phyloP scores from a whole-genome alignment of 768 basidiomycete genomes.

The Chiua virens region DNA sequence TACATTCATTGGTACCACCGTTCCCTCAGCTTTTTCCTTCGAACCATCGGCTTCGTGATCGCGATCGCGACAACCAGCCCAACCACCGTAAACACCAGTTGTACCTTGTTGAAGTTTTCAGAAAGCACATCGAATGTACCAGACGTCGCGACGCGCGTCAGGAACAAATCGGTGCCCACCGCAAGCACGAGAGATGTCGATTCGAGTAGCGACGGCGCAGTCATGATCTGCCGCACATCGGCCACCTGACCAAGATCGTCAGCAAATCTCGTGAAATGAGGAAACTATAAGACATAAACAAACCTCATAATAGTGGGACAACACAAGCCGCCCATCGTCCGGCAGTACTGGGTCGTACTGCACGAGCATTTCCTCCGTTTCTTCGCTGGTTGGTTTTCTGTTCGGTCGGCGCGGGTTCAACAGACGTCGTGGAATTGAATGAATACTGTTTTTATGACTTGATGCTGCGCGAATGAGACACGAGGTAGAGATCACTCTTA shows the following conservation, averaged over 20 bases:
- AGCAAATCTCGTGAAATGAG: neutral
- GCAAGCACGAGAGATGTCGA: slow-evolving; percentile 89
- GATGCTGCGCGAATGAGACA: slow-evolving; percentile 55
- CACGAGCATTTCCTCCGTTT: slow-evolving; percentile 83
- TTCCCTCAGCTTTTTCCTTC: slow-evolving; percentile 61
- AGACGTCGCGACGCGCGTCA: slow-evolving; percentile 81
- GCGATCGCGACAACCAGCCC: slow-evolving; percentile 74
- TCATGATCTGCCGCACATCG: slow-evolving; percentile 64
- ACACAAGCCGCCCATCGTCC: slow-evolving; percentile 58
- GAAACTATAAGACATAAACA: slow-evolving; percentile 18
- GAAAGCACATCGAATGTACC: slow-evolving; percentile 91
- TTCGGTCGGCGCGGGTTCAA: slow-evolving; percentile 83
- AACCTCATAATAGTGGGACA: slow-evolving; percentile 60
- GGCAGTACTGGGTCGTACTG: slow-evolving; percentile 81
- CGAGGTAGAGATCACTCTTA: neutral
- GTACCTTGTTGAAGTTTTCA: slow-evolving; percentile 90
- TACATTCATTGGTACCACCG: slow-evolving; percentile 57
- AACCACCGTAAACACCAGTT: slow-evolving; percentile 79
- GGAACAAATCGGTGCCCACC: slow-evolving; percentile 88
- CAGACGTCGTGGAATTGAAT: slow-evolving; percentile 67
- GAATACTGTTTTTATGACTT: slow-evolving; percentile 69
- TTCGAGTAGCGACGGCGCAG: slow-evolving; percentile 84
- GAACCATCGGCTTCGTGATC: slow-evolving; percentile 81
- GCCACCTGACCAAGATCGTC: slow-evolving; percentile 49
- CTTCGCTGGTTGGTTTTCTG: slow-evolving; percentile 70